Evolutionary conservation across 192 early-diverging fungal genomes (phyloP).

Genomic region (Neocallimastix lanati): DNA sequence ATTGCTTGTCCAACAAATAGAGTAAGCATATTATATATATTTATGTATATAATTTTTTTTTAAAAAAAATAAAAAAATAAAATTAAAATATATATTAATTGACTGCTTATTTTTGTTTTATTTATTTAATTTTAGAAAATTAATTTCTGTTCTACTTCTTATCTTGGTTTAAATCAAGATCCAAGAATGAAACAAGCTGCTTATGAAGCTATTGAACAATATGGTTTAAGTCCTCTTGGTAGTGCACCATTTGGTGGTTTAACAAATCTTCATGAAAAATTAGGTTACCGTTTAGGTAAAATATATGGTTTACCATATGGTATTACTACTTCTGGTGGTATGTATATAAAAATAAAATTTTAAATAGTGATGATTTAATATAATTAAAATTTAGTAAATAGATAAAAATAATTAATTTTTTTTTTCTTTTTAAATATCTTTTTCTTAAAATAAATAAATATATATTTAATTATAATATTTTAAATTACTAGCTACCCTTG

Average conservation of each 20-base stretch:
- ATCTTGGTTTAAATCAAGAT: neutral
- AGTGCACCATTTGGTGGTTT: neutral
- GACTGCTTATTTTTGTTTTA: too few relatives aligned
- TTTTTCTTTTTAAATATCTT: too few relatives aligned
- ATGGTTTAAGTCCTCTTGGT: neutral
- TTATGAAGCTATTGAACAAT: neutral
- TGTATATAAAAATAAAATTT: neutral
- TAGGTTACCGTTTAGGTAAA: neutral
- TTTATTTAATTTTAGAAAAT: neutral
- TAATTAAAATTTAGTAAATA: too few relatives aligned
- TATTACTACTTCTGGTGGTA: neutral
- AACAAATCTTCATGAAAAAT: neutral
- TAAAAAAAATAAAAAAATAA: too few relatives aligned
- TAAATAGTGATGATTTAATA: too few relatives aligned
- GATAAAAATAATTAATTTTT: too few relatives aligned
- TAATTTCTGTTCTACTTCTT: neutral
- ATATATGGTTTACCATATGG: neutral
- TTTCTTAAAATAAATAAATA: too few relatives aligned
- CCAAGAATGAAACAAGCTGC: neutral
- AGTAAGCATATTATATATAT: too few relatives aligned
- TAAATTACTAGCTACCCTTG: neutral
- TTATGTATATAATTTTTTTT: too few relatives aligned
- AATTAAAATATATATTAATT: too few relatives aligned
- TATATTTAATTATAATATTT: too few relatives aligned
- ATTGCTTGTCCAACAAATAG: neutral